Evolutionary conservation across 495 filamentous ascomycete species (phyloP), one percentile per base, ranked within the genome.

Genomic region (Hyaloscypha bicolor): DNA sequence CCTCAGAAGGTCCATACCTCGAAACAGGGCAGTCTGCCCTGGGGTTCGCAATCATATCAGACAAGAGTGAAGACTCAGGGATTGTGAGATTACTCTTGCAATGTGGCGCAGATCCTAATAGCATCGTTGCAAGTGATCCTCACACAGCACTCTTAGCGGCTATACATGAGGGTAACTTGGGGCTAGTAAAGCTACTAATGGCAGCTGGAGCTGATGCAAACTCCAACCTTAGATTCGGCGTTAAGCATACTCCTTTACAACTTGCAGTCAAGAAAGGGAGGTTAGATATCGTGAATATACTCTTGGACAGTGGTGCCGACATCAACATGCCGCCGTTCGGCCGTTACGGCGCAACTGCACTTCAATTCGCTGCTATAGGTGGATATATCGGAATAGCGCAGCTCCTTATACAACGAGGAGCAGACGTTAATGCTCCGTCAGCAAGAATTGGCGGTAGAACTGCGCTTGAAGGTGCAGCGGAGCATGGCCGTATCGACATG

Each of bases 401-500:
- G 35, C 69, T 31, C 11, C 66, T 80, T 19, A 60, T 79, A 39
- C 55, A 72, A 8, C 19, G 32, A 9, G 72, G 65, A 3, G 76
- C 71, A 6, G 60, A 78, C 45, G 59, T 76, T 51, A 75, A 80
- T 59, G 78, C 77, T 19, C 52, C 61, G 1, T 31, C 69, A 55
- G 64, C 75, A 59, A 45, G 45, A 22, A 32, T 55, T 0, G 0
- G 69, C 14, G 81, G 80, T 0, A 57, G 79, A 53, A 82, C 80
- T n/a, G 75, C 80, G 2, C 66, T 83, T 6, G 73, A 78, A 66
- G 80, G 76, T 22, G 78, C 80, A 35, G 79, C 80, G 9, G 79
- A 81, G 68, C 68, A 79, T 51, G 79, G 80, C 12, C 76, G 80
- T 19, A 68, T 81, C 25, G 79, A 81, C 67, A 81, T 81, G 75